Evolutionary conservation across 2,329 filamentous ascomycete genomes (phyloP).

Genomic region (Ilyonectria mors-panacis): DNA sequence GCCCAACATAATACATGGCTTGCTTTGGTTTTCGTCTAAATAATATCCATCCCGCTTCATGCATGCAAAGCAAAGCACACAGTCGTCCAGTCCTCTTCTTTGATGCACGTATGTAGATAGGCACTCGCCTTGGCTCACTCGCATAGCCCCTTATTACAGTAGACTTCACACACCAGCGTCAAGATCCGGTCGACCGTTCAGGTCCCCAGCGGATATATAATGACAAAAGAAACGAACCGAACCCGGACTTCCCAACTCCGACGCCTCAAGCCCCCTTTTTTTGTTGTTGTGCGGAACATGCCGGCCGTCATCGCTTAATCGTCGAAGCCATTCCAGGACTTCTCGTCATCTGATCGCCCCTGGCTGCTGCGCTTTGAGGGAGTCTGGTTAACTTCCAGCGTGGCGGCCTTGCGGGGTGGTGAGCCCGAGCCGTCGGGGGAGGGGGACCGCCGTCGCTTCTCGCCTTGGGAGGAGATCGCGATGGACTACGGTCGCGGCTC

Average conservation of each 20-base stretch:
- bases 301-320: constrained; percentile 46
- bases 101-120: constrained; percentile 7
- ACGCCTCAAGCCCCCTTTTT: constrained; percentile 20
- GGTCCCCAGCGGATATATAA: constrained; percentile 6
- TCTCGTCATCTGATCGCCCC: constrained; percentile 56
- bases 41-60: constrained; percentile 10
- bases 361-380: constrained; percentile 30
- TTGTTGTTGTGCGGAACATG: background rate
- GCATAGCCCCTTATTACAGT: constrained; percentile 2
- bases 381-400: constrained; percentile 38
- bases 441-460: constrained; percentile 52
- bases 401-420: constrained; percentile 51
- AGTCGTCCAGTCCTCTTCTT: background rate
- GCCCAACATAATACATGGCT: constrained; percentile 20
- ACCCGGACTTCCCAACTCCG: constrained; percentile 20
- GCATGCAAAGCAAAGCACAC: constrained; percentile 9
- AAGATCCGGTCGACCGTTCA: constrained; percentile 8
- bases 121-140: background rate
- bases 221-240: constrained; percentile 17
- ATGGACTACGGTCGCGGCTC: constrained; percentile 25
- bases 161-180: constrained; percentile 5
- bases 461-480: constrained; percentile 29
- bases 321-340: constrained; percentile 60
- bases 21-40: constrained; percentile 20
- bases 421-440: constrained; percentile 42